Percentiles rank a stretch among this genome's conserved stretches.
These are phyloP conservation scores for Coelastrella sp. DNA, from an alignment of 139 green algal genomes.

Conservation along the genomic window DNA sequence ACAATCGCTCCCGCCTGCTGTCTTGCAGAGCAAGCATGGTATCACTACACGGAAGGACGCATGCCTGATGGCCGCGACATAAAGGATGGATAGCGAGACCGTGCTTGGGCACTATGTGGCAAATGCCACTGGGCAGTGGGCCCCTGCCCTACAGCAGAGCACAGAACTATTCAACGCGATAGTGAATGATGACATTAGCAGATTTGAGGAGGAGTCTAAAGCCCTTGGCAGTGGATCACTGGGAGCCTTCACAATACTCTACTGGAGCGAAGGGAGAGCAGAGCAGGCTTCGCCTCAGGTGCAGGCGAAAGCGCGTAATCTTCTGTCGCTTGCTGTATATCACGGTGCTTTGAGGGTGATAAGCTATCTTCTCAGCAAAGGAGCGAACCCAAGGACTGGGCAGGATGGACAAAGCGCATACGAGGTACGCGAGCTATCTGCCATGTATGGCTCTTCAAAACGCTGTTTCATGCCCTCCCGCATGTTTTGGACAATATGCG, in stretches of 20 bases:
- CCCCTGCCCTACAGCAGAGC: slow-evolving; percentile 54
- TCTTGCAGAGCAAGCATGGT: too few species aligned
- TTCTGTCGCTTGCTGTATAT: slow-evolving; percentile 59
- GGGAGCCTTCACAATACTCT: slow-evolving; percentile 48
- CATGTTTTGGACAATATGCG: not conserved
- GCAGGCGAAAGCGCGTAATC: slow-evolving; percentile 58
- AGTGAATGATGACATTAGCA: slow-evolving; percentile 55
- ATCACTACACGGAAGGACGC: too few species aligned
- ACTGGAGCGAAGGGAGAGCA: slow-evolving; percentile 47
- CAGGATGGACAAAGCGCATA: slow-evolving; percentile 54
- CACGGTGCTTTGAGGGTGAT: slow-evolving; percentile 56
- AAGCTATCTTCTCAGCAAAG: slow-evolving; percentile 50
- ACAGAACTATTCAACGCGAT: slow-evolving; percentile 57
- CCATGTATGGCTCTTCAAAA: too few species aligned
- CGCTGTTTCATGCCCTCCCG: not conserved
- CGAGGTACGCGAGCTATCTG: slow-evolving; percentile 31
- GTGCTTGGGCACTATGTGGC: slow-evolving; percentile 60
- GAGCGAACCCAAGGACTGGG: slow-evolving; percentile 50
- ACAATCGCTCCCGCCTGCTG: not conserved
- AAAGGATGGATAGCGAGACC: not conserved
- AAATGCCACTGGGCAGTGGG: slow-evolving; percentile 40
- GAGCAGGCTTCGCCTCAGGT: slow-evolving; percentile 40
- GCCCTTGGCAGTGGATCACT: slow-evolving; percentile 27
- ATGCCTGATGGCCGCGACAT: not conserved
- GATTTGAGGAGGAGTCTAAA: slow-evolving; percentile 44